Conservation (phyloP, 2,329 filamentous ascomycete genomes). For the Diaporthe sp. region DNA sequence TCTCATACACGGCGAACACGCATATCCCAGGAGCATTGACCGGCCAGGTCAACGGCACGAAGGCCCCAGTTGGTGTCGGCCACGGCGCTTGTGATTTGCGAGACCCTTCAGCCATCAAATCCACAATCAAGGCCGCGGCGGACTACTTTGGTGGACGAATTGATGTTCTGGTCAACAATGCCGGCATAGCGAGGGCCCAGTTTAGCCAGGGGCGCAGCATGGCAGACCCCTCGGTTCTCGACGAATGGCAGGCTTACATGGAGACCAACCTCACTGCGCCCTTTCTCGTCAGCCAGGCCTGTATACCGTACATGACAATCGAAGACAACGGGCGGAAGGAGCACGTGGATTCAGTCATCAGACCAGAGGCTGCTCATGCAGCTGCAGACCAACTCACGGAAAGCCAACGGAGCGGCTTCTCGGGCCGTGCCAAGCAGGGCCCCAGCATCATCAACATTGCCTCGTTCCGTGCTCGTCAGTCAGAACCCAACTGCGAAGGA, state of each 20-base stretch:
- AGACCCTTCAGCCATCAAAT: conserved; percentile 53
- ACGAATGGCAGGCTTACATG: conserved; percentile 60
- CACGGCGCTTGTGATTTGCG: conserved; percentile 59
- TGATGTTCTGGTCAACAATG: conserved; percentile 57
- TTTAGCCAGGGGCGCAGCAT: conserved; percentile 62
- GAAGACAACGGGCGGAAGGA: conserved; percentile 13
- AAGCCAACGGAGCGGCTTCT: conserved; percentile 7
- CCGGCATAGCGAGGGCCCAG: conserved; percentile 52
- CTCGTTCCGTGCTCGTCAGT: conserved; percentile 60
- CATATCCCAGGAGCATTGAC: conserved; percentile 49
- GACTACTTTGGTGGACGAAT: conserved; percentile 54
- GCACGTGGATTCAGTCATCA: conserved; percentile 34
- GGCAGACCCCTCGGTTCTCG: conserved; percentile 57
- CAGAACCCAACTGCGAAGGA: conserved; percentile 62
- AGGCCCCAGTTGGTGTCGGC: conserved; percentile 42
- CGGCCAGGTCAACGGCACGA: conserved; percentile 42
- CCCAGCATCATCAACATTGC: conserved; percentile 60
- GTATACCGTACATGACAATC: conserved; percentile 61
- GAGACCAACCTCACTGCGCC: conserved; percentile 63
- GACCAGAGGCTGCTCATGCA: conserved; percentile 36
- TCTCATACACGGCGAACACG: conserved; percentile 52
- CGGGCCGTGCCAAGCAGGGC: conserved; percentile 13
- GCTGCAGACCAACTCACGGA: conserved; percentile 23
- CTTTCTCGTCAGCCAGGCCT: conserved; percentile 61
- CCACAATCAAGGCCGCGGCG: conserved; percentile 52